phyloP scores from a whole-genome alignment of 2,329 filamentous ascomycete species.

The Ophiostoma sp. region DNA sequence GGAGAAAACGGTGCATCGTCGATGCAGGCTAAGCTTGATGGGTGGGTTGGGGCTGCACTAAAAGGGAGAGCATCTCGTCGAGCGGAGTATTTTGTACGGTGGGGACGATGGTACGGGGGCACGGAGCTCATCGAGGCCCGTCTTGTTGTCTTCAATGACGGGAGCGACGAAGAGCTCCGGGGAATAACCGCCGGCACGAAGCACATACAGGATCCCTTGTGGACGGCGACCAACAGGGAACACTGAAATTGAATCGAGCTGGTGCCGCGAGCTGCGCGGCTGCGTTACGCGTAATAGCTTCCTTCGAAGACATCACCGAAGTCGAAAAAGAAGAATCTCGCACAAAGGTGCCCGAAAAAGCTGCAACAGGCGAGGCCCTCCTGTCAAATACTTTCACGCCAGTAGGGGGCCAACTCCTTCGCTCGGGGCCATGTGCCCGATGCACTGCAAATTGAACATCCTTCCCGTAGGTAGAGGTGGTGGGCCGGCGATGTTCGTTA shows the following conservation, averaged over 20 bases:
- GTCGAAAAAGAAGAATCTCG: not conserved
- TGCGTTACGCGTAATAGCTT: not conserved
- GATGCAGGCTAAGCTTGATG: constrained; percentile 8
- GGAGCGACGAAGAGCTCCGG: too few relatives aligned
- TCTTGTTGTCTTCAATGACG: not conserved
- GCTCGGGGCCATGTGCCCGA: not conserved
- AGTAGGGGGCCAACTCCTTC: not conserved
- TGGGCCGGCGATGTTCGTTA: not conserved
- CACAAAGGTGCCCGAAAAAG: not conserved
- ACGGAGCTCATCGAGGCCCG: not conserved
- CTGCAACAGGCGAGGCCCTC: not conserved
- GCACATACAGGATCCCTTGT: not conserved
- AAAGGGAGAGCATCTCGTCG: not conserved
- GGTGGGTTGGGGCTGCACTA: not conserved
- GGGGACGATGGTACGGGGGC: not conserved
- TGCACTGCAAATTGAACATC: not conserved
- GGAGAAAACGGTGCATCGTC: not conserved
- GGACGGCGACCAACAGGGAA: not conserved
- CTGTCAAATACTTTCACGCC: not conserved
- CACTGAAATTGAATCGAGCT: not conserved
- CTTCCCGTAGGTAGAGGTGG: not conserved
- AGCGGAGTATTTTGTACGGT: not conserved
- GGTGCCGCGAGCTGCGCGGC: not conserved
- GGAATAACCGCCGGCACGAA: not conserved
- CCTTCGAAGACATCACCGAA: not conserved